Percentiles rank a stretch among this genome's conserved stretches.
phyloP scores from a whole-genome alignment of 257 asterid genomes.

The Verbascum thapsus region DNA sequence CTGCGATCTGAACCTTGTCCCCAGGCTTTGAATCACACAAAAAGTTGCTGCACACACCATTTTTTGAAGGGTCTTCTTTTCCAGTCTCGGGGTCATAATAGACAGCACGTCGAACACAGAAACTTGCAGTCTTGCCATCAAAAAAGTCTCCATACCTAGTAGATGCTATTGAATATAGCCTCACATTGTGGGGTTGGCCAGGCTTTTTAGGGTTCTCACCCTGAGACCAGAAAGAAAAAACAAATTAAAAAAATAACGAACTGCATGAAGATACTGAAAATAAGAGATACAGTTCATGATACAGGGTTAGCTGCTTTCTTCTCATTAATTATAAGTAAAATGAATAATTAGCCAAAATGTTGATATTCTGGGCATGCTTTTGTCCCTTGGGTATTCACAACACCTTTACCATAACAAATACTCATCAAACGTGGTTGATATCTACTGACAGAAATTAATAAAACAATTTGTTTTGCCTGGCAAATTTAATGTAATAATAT shows the following conservation, averaged over 20 bases:
- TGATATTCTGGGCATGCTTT: neutral
- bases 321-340: neutral
- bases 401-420: neutral
- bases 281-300: neutral
- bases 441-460: conserved; percentile 5
- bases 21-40: conserved; percentile 88
- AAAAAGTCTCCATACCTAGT: conserved; percentile 87
- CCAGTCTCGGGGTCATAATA: conserved; percentile 92
- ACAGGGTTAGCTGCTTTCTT: neutral
- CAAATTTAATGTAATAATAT: too few species aligned
- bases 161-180: conserved; percentile 90
- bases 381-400: neutral
- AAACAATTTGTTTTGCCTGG: neutral
- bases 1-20: conserved; percentile 82
- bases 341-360: neutral
- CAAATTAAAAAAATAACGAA: neutral
- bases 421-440: neutral
- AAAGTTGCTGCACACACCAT: conserved; percentile 90
- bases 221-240: conserved; percentile 33
- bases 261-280: neutral
- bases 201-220: conserved; percentile 96
- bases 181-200: conserved; percentile 80
- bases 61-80: conserved; percentile 80
- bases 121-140: conserved; percentile 88
- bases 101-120: conserved; percentile 92